Evolutionary conservation across 176 grass and related monocot species (phyloP).

Genomic region (Canna indica): DNA sequence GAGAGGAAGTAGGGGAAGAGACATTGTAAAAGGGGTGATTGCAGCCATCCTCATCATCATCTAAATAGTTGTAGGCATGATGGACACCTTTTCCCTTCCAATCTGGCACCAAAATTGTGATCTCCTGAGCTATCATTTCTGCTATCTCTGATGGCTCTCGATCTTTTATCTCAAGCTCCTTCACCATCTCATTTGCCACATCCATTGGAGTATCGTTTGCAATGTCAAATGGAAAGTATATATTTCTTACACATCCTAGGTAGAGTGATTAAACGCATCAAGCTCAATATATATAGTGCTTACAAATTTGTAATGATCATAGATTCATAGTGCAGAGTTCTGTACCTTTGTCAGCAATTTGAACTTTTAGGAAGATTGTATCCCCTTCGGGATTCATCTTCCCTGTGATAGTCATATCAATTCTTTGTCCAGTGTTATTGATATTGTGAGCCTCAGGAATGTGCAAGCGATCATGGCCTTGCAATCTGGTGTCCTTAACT

Average conservation of each 20-base stretch:
- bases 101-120: slow-evolving; percentile 36
- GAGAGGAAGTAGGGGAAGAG: slow-evolving; percentile 52
- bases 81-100: slow-evolving; percentile 31
- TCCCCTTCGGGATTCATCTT: slow-evolving; percentile 73
- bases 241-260: slow-evolving; percentile 38
- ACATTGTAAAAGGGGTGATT: slow-evolving; percentile 46
- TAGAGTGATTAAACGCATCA: too few species aligned
- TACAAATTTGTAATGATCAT: background rate
- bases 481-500: background rate
- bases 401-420: slow-evolving; percentile 71
- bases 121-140: slow-evolving; percentile 70
- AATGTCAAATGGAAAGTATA: slow-evolving; percentile 86
- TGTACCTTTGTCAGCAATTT: slow-evolving; percentile 55
- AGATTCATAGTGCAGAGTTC: background rate
- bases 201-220: slow-evolving; percentile 52
- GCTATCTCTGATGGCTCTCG: slow-evolving; percentile 55
- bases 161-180: slow-evolving; percentile 73
- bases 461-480: background rate
- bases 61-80: slow-evolving; percentile 32
- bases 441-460: background rate
- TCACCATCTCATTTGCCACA: slow-evolving; percentile 90
- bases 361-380: slow-evolving; percentile 79
- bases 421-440: slow-evolving; percentile 4
- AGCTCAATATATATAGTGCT: background rate
- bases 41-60: slow-evolving; percentile 21